Conservation (phyloP, 768 basidiomycete species). For the Exidia glandulosa region DNA sequence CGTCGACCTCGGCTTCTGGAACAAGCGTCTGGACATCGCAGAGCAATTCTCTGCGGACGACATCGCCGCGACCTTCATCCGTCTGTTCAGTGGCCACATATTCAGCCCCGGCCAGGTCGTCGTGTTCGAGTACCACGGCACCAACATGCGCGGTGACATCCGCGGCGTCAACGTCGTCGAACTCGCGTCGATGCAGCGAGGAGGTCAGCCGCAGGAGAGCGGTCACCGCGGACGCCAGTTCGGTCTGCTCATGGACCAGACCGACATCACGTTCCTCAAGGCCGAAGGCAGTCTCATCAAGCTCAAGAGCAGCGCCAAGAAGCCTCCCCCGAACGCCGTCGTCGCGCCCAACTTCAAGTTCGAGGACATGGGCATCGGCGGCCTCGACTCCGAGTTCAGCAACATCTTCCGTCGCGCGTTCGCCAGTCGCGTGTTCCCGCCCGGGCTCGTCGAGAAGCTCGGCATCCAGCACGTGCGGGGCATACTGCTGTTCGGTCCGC, state of each 20-base stretch:
- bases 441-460: constrained; percentile 90
- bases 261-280: constrained; percentile 86
- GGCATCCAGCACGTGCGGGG: constrained; percentile 98
- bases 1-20: constrained; percentile 62
- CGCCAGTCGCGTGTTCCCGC: constrained; percentile 96
- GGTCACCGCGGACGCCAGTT: constrained; percentile 18
- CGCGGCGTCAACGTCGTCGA: constrained; percentile 50
- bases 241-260: constrained; percentile 82
- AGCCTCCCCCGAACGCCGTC: constrained; percentile 91
- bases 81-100: constrained; percentile 61
- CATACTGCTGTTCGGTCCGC: constrained; percentile 90
- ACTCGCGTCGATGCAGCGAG: constrained; percentile 48
- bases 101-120: constrained; percentile 59
- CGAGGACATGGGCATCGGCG: constrained; percentile 99
- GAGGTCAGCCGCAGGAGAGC: constrained; percentile 23
- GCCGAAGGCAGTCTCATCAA: constrained; percentile 72
- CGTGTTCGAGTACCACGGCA: constrained; percentile 82
- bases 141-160: constrained; percentile 64
- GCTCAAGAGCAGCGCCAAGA: constrained; percentile 84
- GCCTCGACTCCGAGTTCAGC: constrained; percentile 87
- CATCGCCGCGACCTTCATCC: constrained; percentile 62
- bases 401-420: constrained; percentile 98
- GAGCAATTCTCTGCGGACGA: constrained; percentile 85
- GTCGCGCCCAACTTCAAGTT: constrained; percentile 98
- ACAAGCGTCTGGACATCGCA: constrained; percentile 38